Evolutionary conservation across 2,329 filamentous ascomycete species (phyloP).

Genomic region (Ophiosphaerella korrae): DNA sequence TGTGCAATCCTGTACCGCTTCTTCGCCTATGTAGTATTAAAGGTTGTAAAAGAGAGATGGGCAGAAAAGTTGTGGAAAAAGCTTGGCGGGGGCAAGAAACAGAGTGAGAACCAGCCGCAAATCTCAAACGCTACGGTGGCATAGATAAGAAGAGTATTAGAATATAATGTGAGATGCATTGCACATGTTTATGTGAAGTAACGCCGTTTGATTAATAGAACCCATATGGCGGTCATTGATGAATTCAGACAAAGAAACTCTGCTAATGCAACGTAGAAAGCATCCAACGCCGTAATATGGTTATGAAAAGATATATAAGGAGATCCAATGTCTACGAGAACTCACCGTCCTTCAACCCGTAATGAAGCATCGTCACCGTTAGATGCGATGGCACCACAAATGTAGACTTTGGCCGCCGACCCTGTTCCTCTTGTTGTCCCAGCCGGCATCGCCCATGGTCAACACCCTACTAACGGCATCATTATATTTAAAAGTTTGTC

Average conservation of each 20-base stretch:
- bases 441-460: slow-evolving; percentile 39
- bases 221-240: no score
- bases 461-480: slow-evolving; percentile 38
- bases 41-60: slow-evolving; percentile 61
- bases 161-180: no score
- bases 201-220: no score
- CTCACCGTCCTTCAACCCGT: background rate
- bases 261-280: no score
- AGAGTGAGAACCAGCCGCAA: background rate
- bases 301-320: no score
- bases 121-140: background rate
- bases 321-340: no score
- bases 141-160: background rate
- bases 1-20: slow-evolving; percentile 69
- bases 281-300: no score
- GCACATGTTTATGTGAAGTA: no score
- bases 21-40: slow-evolving; percentile 65
- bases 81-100: slow-evolving; percentile 22
- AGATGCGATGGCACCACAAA: slow-evolving; percentile 35
- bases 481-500: slow-evolving; percentile 40
- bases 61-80: slow-evolving; percentile 35
- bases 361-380: background rate
- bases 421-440: slow-evolving; percentile 40
- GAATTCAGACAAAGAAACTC: no score
- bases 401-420: slow-evolving; percentile 32